Evolutionary conservation across 768 basidiomycete species (phyloP).

Genomic region (Boletus bicolor): DNA sequence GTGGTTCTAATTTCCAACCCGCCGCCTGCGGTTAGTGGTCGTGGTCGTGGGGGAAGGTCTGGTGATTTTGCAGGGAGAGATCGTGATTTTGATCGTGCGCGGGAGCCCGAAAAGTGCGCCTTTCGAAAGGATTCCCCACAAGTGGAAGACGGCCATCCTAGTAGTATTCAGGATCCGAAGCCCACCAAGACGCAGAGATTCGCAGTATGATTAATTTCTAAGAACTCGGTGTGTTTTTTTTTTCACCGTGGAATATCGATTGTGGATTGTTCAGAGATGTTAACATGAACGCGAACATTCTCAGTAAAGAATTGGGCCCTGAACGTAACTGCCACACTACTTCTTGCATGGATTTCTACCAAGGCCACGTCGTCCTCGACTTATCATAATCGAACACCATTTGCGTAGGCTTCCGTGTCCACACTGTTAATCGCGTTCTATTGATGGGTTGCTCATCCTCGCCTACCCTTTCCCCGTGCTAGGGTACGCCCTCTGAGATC

Average conservation of each 20-base stretch:
- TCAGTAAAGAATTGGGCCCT: too few relatives aligned
- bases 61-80: slow-evolving; percentile 34
- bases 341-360: too few relatives aligned
- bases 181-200: slow-evolving; percentile 35
- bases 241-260: not conserved
- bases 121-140: slow-evolving; percentile 12
- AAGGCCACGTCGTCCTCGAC: too few relatives aligned
- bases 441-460: too few relatives aligned
- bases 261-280: too few relatives aligned
- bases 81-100: slow-evolving; percentile 35
- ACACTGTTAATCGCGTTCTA: too few relatives aligned
- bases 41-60: slow-evolving; percentile 40
- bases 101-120: slow-evolving; percentile 45
- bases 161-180: slow-evolving; percentile 37
- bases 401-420: too few relatives aligned
- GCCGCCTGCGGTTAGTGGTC: slow-evolving; percentile 36
- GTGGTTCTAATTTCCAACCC: slow-evolving; percentile 48
- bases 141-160: slow-evolving; percentile 31
- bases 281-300: too few relatives aligned
- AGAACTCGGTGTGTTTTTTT: not conserved
- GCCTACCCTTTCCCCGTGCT: too few relatives aligned
- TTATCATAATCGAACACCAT: too few relatives aligned
- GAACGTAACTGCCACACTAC: too few relatives aligned
- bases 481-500: too few relatives aligned
- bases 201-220: slow-evolving; percentile 27